Evolutionary conservation across 371 early-diverging fungal genomes (phyloP), one percentile per base, ranked within the genome.

Genomic region (Gilbertella persicaria): DNA sequence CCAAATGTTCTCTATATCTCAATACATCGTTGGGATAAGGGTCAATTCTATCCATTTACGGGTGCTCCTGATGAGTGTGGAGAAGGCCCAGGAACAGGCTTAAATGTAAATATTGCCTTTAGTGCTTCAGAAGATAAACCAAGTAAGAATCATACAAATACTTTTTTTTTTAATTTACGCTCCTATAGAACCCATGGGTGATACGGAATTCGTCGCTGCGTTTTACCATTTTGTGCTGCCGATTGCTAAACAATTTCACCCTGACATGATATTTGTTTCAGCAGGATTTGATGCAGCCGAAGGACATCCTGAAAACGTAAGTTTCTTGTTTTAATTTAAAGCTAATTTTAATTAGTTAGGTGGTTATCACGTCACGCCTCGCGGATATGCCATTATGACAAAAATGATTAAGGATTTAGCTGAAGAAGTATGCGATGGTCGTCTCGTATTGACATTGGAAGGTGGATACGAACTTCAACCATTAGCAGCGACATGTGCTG

Each of bases 221-320:
- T 82, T 86, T 51, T 69, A 82, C 70, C 76, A 81, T 55, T 65
- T 86, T 39, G 63, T 86, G 25, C 43, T 82, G 43, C 87, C 87
- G 4, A 84, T 86, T 36, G 77, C 81, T 12, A 64, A 69, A 30
- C 82, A 86, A 50, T 86, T 83, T 45, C 54, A 64, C 10, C 85
- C 87, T 14, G 84, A 86, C 61, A 75, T 86, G 55, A 68, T 76
- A 12, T 74, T 86, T 53, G 82, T 86, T 25, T 85, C 87, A 23
- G 85, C 85, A 28, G 87, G 87, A 14, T 86, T 84, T 53, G 86
- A 86, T 64, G 85, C 86, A 4, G 86, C 86, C 9, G 79, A 80
- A 59, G 82, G 83, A 14, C 84, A 84, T 44, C 79, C 84, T n/a
- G 71, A 73, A 42, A 81, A 81, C 55, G 84, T 80, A 79, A 69